A percentile compares a stretch with the other conserved stretches of the same genome.
Conservation (phyloP, 1,284 basidiomycete species). For the Ceratobasidium sp. region DNA sequence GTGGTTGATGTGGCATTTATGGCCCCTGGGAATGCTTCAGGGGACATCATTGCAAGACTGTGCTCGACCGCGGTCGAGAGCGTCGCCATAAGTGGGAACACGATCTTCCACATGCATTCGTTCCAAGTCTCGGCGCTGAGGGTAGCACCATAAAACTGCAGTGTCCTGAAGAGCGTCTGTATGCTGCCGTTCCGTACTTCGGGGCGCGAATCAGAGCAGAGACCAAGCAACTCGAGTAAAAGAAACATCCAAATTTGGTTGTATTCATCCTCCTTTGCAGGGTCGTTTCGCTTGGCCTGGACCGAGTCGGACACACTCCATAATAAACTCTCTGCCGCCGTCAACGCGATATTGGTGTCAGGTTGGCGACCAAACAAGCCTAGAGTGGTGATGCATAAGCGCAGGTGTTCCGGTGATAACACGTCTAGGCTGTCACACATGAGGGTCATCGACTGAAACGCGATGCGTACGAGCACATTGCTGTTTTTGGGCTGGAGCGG, state of each 20-base stretch:
- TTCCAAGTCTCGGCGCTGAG: slow-evolving; percentile 86
- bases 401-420: slow-evolving; percentile 82
- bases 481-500: slow-evolving; percentile 62
- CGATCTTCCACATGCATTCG: slow-evolving; percentile 86
- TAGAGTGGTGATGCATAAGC: slow-evolving; percentile 87
- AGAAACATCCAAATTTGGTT: slow-evolving; percentile 93
- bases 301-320: slow-evolving; percentile 96
- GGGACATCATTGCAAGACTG: slow-evolving; percentile 56
- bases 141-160: slow-evolving; percentile 91
- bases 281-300: slow-evolving; percentile 77
- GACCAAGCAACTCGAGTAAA: slow-evolving; percentile 81
- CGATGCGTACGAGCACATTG: slow-evolving; percentile 80
- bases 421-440: slow-evolving; percentile 92
- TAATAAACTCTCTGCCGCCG: slow-evolving; percentile 86
- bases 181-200: slow-evolving; percentile 95
- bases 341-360: slow-evolving; percentile 95
- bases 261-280: slow-evolving; percentile 72
- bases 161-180: slow-evolving; percentile 92
- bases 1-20: not conserved
- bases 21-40: slow-evolving; percentile 12
- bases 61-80: slow-evolving; percentile 64
- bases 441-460: slow-evolving; percentile 92
- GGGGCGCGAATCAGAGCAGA: slow-evolving; percentile 83
- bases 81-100: slow-evolving; percentile 87
- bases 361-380: slow-evolving; percentile 90